Conservation (phyloP, 176 grass and related monocot genomes). For the Paspalum vaginatum region DNA sequence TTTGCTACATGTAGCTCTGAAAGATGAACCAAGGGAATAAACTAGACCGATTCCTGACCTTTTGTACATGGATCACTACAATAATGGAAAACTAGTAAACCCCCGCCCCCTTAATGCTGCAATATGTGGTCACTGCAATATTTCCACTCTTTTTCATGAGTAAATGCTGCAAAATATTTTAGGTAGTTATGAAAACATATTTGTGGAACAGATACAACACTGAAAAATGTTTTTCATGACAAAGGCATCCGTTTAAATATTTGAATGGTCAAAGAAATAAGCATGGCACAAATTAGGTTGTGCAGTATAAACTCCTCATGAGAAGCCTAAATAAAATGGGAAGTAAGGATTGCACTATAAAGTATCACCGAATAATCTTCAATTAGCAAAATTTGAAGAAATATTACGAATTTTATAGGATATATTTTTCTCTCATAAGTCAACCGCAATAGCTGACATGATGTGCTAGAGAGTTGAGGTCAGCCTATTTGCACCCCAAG, state of each 20-base stretch:
- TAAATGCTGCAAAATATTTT: constrained; percentile 8
- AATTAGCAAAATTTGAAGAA: background rate
- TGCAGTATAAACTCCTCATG: background rate
- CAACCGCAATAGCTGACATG: background rate
- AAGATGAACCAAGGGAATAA: constrained; percentile 13
- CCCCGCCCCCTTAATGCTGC: background rate
- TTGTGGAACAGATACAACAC: constrained; percentile 1
- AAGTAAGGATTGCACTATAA: background rate
- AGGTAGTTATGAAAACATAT: background rate
- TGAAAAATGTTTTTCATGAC: constrained; percentile 1
- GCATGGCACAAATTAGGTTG: background rate
- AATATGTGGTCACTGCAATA: background rate
- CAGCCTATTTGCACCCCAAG: background rate
- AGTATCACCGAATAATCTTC: background rate
- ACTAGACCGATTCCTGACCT: background rate
- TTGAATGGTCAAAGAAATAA: constrained; percentile 12
- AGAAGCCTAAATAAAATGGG: constrained; percentile 3
- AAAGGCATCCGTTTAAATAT: background rate
- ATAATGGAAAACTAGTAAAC: background rate
- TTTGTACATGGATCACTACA: constrained; percentile 4
- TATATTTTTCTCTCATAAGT: background rate
- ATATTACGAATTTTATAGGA: background rate
- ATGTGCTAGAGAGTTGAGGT: background rate
- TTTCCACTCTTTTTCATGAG: background rate
- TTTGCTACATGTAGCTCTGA: background rate